These are phyloP conservation scores for Chondrostereum purpureum DNA, from an alignment of 1,284 basidiomycete species.

Conservation along the genomic window DNA sequence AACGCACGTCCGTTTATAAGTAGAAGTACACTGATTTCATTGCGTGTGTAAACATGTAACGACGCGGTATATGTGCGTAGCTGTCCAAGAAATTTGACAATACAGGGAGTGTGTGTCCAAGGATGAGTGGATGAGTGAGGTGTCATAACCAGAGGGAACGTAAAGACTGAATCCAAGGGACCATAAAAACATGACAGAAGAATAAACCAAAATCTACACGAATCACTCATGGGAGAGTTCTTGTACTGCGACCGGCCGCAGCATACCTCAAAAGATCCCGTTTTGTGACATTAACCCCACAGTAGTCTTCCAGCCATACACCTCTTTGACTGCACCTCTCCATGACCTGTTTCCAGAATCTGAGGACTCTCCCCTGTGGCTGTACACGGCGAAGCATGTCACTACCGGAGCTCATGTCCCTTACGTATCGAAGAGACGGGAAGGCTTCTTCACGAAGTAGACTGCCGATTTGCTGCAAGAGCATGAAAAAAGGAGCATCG, in stretches of 20 bases:
- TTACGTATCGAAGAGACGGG: conserved; percentile 51
- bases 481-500: conserved; percentile 52
- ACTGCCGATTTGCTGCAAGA: conserved; percentile 57
- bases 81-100: not conserved
- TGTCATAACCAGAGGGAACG: not conserved
- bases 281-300: conserved; percentile 34
- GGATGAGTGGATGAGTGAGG: not conserved
- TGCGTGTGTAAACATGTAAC: too few relatives aligned
- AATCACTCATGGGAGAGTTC: conserved; percentile 2
- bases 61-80: not conserved
- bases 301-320: conserved; percentile 53
- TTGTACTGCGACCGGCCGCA: not conserved
- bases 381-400: conserved; percentile 27
- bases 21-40: not conserved
- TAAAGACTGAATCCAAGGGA: not conserved
- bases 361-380: conserved; percentile 26
- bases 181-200: not conserved
- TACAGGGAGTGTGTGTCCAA: not conserved
- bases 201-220: not conserved
- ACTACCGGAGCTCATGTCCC: conserved; percentile 50
- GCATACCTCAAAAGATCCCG: conserved; percentile 22
- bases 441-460: conserved; percentile 54
- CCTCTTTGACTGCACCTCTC: conserved; percentile 35
- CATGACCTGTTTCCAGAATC: conserved; percentile 47
- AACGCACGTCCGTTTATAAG: not conserved